phyloP scores from a whole-genome alignment of 2,329 filamentous ascomycete genomes.

The Colletotrichum brevisporum region DNA sequence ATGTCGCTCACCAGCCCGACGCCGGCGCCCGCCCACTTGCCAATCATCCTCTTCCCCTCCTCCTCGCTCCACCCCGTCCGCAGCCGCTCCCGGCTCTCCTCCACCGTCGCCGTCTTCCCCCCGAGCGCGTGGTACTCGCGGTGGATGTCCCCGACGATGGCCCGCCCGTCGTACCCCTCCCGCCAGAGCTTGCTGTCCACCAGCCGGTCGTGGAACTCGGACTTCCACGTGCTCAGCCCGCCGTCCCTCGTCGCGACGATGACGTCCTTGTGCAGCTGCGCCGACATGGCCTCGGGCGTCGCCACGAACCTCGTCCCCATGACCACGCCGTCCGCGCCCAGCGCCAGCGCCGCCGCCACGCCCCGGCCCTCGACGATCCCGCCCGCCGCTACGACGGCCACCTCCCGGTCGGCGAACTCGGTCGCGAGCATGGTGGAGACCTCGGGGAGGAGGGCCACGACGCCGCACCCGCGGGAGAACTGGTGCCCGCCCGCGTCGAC shows the following conservation, averaged over 20 bases:
- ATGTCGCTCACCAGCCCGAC: conserved; percentile 60
- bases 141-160: conserved; percentile 56
- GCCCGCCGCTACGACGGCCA: conserved; percentile 69
- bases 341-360: conserved; percentile 66
- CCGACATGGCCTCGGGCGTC: conserved; percentile 58
- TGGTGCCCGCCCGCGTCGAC: conserved; percentile 77
- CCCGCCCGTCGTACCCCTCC: conserved; percentile 59
- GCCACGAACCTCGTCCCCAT: conserved; percentile 64
- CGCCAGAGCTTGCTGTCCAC: conserved; percentile 57
- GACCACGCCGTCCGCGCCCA: conserved; percentile 61
- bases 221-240: conserved; percentile 62
- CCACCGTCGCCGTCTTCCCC: conserved; percentile 39
- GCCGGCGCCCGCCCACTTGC: conserved; percentile 59
- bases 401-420: conserved; percentile 51
- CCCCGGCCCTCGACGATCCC: conserved; percentile 71
- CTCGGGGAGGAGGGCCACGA: conserved; percentile 72
- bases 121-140: conserved; percentile 51
- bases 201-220: conserved; percentile 59
- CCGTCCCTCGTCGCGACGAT: conserved; percentile 60
- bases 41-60: conserved; percentile 49
- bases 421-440: conserved; percentile 61
- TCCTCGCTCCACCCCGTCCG: conserved; percentile 54
- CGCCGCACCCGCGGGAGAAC: conserved; percentile 65
- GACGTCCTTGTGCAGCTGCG: conserved; percentile 56
- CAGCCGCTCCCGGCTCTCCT: conserved; percentile 58